Percentiles rank a stretch among this genome's conserved stretches.
Conservation (phyloP, 805 yeast species). For the Saccharomycopsis selenospora region DNA sequence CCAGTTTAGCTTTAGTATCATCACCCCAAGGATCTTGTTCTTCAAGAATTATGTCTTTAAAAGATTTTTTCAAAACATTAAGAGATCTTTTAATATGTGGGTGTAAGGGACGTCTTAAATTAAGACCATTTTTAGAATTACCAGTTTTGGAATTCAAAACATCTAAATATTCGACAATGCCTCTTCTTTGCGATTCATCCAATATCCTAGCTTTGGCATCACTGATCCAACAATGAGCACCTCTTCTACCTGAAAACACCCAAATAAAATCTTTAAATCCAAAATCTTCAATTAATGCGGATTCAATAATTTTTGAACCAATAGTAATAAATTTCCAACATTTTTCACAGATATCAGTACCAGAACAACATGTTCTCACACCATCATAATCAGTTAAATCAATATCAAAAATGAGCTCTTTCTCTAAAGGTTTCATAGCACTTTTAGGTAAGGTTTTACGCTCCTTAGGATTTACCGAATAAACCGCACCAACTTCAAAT, state of each 20-base stretch:
- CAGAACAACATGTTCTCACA: conserved; percentile 86
- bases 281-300: conserved; percentile 74
- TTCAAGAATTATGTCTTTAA: conserved; percentile 55
- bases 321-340: conserved; percentile 92
- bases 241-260: conserved; percentile 98
- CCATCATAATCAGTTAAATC: conserved; percentile 97
- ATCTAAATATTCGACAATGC: conserved; percentile 79
- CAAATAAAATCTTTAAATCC: conserved; percentile 82
- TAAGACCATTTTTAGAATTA: conserved; percentile 40
- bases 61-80: conserved; percentile 54
- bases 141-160: conserved; percentile 40
- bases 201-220: conserved; percentile 72
- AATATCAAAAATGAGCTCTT: conserved; percentile 92
- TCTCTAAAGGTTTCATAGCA: conserved; percentile 71
- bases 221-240: conserved; percentile 98
- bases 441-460: conserved; percentile 68
- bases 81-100: conserved; percentile 79
- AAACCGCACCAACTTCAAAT: conserved; percentile 92
- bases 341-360: conserved; percentile 73
- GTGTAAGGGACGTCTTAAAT: conserved; percentile 73
- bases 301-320: conserved; percentile 69
- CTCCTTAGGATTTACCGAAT: conserved; percentile 79
- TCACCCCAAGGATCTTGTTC: conserved; percentile 87
- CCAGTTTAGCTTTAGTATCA: conserved; percentile 45
- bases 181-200: conserved; percentile 65